These are phyloP conservation scores for Chlamydomonas sp. DNA, from an alignment of 139 green algal genomes.

Conservation along the genomic window DNA sequence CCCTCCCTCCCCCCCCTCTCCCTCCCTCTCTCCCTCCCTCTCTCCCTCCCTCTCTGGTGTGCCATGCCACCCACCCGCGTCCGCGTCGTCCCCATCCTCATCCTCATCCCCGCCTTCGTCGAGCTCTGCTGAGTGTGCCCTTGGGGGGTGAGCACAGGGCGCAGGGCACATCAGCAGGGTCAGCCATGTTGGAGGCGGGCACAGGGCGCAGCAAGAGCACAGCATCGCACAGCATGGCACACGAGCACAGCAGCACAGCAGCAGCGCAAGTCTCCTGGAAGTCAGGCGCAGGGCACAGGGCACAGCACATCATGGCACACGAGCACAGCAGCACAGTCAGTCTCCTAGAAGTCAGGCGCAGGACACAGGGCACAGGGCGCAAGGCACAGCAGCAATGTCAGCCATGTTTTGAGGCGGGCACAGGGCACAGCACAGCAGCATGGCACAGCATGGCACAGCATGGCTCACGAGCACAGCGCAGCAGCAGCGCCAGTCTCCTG, in stretches of 20 bases:
- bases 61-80: constrained; percentile 12
- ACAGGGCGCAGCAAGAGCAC: not conserved
- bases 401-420: no score
- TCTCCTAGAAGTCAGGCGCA: no score
- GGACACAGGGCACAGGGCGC: no score
- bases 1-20: no score
- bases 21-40: not conserved
- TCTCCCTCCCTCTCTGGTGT: constrained; percentile 15
- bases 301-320: not conserved
- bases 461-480: not conserved
- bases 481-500: not conserved
- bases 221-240: not conserved
- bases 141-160: no score
- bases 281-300: not conserved
- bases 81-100: constrained; percentile 6
- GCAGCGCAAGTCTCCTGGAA: not conserved
- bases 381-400: no score
- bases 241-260: not conserved
- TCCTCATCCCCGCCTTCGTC: constrained; percentile 16
- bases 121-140: constrained; percentile 1
- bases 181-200: not conserved
- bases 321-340: no score
- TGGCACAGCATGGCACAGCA: no score
- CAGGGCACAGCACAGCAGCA: no score
- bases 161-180: not conserved